A percentile compares a stretch with the other conserved stretches of the same genome.
Evolutionary conservation across 495 filamentous ascomycete species (phyloP).

Genomic region (Schizothecium vesticola): DNA sequence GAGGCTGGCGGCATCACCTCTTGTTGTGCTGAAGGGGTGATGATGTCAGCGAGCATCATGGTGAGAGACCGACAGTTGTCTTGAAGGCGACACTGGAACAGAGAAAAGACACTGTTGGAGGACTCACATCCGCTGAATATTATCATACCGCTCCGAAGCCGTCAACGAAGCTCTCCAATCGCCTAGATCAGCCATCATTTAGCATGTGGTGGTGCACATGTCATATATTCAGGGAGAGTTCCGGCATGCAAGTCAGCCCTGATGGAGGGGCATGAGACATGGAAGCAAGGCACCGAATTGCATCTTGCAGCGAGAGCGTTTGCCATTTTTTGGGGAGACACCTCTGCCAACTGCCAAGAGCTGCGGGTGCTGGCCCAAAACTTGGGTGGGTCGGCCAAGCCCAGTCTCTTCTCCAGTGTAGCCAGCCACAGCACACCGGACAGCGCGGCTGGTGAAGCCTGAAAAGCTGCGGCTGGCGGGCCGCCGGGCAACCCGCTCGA

Average conservation of each 20-base stretch:
- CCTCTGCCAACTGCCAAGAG: background rate
- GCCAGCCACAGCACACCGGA: background rate
- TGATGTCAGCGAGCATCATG: slow-evolving; percentile 3
- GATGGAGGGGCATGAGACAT: background rate
- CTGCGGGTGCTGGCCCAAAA: background rate
- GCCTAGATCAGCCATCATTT: slow-evolving; percentile 14
- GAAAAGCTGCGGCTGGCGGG: slow-evolving; percentile 3
- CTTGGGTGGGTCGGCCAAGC: background rate
- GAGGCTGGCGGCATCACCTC: slow-evolving; percentile 14
- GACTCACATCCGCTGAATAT: slow-evolving; percentile 47
- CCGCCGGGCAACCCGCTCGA: slow-evolving; percentile 21
- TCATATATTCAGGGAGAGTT: background rate
- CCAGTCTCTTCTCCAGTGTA: too few relatives aligned
- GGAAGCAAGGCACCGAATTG: background rate
- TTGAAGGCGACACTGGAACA: background rate
- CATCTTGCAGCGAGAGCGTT: background rate
- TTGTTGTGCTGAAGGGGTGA: slow-evolving; percentile 14
- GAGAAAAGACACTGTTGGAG: background rate
- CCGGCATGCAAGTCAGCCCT: background rate
- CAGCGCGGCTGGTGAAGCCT: background rate
- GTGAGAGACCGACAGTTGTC: too few relatives aligned
- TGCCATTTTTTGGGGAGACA: background rate
- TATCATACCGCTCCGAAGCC: slow-evolving; percentile 48
- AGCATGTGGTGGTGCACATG: background rate
- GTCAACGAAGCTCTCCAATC: slow-evolving; percentile 32